Evolutionary conservation across 768 basidiomycete genomes (phyloP), one percentile per base, ranked within the genome.

Genomic region (Cyathus striatus): DNA sequence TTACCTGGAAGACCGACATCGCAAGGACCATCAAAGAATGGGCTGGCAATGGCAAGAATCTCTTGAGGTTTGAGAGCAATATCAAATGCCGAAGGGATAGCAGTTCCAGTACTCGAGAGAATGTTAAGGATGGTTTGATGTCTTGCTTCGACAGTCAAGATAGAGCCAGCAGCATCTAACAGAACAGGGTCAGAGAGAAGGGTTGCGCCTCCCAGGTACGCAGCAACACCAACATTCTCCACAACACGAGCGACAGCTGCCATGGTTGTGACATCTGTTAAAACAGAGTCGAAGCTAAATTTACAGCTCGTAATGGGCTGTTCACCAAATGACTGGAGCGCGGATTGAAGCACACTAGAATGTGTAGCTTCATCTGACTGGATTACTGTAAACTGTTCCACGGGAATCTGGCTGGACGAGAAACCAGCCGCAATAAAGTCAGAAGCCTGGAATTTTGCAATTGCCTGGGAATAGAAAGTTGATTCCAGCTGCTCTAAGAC

Each of bases 111-210:
- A 13, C 73, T 71, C 34, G 73, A 74, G 41, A 92, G 52, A 47
- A 89, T 53, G 66, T 91, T 90, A 40, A 90, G 72, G 33, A 91
- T 61, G 1, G 83, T 81, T 58, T 85, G 81, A 53, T 93, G 90
- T 37, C 90, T 82, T n/a, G 87, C 83, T 56, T 92, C 90, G 37
- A 88, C 71, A 22, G 87, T 83, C 60, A 86, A 53, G 56, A 90
- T 90, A 20, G 81, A 78, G 6, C 72, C 84, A 30, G 86, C 87
- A n/a, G 78, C 69, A 41, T 73, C 70, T 39, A 87, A 64, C 43
- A 89, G 53, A 20, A 69, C 62, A 12, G 82, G 79, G 50, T 87
- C 78, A 10, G 64, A 58, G 37, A 91, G 47, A 30, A 86, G 70
- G 42, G 75, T 69, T 5, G 84, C 79, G 41, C 77, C 87, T 44